A percentile compares a stretch with the other conserved stretches of the same genome.
Conservation (phyloP, 768 basidiomycete species). For the Porphyrellus cyaneotinctus region DNA sequence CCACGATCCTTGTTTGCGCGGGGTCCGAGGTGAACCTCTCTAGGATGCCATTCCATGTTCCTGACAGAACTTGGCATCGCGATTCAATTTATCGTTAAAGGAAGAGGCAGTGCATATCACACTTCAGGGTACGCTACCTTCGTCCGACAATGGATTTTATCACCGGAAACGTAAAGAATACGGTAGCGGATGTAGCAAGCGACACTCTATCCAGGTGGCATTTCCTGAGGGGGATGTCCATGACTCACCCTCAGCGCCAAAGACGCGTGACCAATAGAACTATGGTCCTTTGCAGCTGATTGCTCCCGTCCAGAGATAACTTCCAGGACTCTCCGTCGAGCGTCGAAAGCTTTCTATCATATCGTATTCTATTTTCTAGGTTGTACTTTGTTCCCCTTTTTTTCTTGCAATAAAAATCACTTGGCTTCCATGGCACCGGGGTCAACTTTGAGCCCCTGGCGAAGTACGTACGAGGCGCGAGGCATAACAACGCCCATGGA, state of each 20-base stretch:
- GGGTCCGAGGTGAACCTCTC: slow-evolving; percentile 29
- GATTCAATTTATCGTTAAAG: slow-evolving; percentile 22
- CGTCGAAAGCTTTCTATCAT: slow-evolving; percentile 5
- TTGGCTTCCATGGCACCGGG: slow-evolving; percentile 3
- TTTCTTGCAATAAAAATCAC: not conserved
- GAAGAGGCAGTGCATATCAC: slow-evolving; percentile 18
- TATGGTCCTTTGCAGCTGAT: not conserved
- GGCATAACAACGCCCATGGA: slow-evolving; percentile 7
- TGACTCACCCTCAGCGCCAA: not conserved
- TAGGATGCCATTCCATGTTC: slow-evolving; percentile 18
- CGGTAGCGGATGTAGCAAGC: not conserved
- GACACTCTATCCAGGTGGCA: not conserved
- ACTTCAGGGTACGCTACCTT: slow-evolving; percentile 5
- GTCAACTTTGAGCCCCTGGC: slow-evolving; percentile 2
- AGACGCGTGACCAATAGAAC: not conserved
- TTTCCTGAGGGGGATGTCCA: not conserved
- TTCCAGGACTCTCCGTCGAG: slow-evolving; percentile 4
- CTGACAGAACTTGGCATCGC: slow-evolving; percentile 21
- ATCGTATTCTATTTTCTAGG: slow-evolving; percentile 1
- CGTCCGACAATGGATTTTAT: not conserved
- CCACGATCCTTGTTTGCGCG: slow-evolving; percentile 22
- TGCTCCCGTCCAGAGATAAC: not conserved
- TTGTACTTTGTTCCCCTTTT: not conserved
- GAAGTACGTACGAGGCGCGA: slow-evolving; percentile 12
- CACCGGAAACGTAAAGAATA: slow-evolving; percentile 11